Evolutionary conservation across 2,329 filamentous ascomycete species (phyloP).

Genomic region (Xylaria sp.): DNA sequence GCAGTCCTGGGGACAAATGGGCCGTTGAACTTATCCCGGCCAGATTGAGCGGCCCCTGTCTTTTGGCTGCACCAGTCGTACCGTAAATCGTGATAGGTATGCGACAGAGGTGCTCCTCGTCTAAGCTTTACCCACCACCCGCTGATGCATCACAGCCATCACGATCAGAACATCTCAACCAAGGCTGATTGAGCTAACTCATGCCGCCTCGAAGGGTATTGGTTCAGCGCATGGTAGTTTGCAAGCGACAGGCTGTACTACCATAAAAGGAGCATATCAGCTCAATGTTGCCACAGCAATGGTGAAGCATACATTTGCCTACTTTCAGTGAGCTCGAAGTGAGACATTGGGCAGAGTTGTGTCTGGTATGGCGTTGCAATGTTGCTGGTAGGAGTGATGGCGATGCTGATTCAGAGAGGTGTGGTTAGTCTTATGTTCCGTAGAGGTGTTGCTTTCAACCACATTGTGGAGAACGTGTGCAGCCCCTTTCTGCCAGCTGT

Average conservation of each 20-base stretch:
- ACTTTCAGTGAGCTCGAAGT: constrained; percentile 10
- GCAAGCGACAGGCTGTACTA: constrained; percentile 16
- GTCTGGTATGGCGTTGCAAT: constrained; percentile 22
- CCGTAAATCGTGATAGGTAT: constrained; percentile 13
- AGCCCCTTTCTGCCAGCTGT: constrained; percentile 6
- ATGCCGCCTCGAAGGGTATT: constrained; percentile 15
- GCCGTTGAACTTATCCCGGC: constrained; percentile 21
- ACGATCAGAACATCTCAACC: constrained; percentile 13
- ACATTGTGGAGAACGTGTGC: constrained; percentile 19
- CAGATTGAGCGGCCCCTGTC: constrained; percentile 28
- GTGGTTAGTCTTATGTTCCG: constrained; percentile 30
- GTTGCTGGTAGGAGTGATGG: constrained; percentile 21
- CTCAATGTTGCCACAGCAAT: background rate
- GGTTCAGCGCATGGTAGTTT: constrained; percentile 8
- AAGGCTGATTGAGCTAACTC: constrained; percentile 18
- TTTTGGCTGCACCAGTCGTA: constrained; percentile 25
- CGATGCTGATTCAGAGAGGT: constrained; percentile 36
- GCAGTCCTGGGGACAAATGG: background rate
- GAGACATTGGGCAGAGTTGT: constrained; percentile 5
- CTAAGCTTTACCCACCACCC: constrained; percentile 31
- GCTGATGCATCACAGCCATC: constrained; percentile 26
- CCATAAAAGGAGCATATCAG: constrained; percentile 7
- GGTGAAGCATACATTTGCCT: background rate
- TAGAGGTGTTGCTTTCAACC: constrained; percentile 17
- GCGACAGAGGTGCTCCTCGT: constrained; percentile 22